phyloP scores from a whole-genome alignment of 2,329 filamentous ascomycete species.

The Scleromitrula shiraiana region DNA sequence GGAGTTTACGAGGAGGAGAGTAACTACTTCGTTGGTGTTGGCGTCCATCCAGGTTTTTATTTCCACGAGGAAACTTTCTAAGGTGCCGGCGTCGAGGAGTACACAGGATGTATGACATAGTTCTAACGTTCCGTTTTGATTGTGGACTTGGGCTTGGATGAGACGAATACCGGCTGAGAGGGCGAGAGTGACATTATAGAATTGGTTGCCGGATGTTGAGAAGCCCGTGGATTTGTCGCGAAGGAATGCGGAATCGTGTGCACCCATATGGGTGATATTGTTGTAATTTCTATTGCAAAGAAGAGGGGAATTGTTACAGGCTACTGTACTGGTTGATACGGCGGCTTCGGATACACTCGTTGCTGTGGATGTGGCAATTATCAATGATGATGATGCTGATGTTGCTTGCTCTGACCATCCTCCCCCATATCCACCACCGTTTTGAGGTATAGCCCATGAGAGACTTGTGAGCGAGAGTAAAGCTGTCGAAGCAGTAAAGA shows the following conservation, averaged over 20 bases:
- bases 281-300: constrained; percentile 66
- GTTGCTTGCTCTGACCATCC: neutral
- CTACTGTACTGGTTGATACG: constrained; percentile 20
- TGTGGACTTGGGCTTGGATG: constrained; percentile 56
- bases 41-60: constrained; percentile 53
- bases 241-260: constrained; percentile 60
- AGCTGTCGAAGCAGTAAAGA: constrained; percentile 19
- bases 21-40: constrained; percentile 54
- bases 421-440: constrained; percentile 5
- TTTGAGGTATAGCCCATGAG: constrained; percentile 20
- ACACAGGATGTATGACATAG: constrained; percentile 53
- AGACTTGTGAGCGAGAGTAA: constrained; percentile 19
- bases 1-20: constrained; percentile 54
- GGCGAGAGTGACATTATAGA: constrained; percentile 48
- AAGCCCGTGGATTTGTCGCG: constrained; percentile 36
- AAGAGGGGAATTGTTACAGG: constrained; percentile 72
- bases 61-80: constrained; percentile 46
- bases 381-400: constrained; percentile 6
- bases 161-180: constrained; percentile 55
- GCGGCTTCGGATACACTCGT: constrained; percentile 15
- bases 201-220: constrained; percentile 47
- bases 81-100: constrained; percentile 49
- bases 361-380: constrained; percentile 8
- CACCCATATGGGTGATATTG: constrained; percentile 67
- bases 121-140: constrained; percentile 41